Conservation (phyloP, 23 red algal genomes). For the Pyropia yezoensis region DNA sequence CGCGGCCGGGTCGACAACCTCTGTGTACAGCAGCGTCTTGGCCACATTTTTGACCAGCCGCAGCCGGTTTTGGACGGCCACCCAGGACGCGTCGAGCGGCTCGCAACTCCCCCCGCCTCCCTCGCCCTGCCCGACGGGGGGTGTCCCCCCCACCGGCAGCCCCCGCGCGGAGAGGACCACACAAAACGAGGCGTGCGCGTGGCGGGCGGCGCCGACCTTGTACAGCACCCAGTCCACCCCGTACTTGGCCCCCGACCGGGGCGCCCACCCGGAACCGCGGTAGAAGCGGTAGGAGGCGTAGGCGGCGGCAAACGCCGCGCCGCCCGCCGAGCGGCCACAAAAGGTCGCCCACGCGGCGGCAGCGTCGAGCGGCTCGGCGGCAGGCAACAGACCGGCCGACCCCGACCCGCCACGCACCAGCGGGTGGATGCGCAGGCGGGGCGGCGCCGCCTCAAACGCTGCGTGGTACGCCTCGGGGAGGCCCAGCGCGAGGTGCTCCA, state of each 20-base stretch:
- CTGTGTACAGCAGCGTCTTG: slow-evolving; percentile 30
- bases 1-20: slow-evolving; percentile 1
- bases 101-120: not conserved
- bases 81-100: slow-evolving; percentile 35
- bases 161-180: slow-evolving; percentile 21
- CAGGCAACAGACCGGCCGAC: slow-evolving; percentile 4
- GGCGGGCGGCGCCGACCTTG: slow-evolving; percentile 10
- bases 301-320: slow-evolving; percentile 20
- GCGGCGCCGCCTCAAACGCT: slow-evolving; percentile 16
- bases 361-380: not conserved
- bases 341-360: not conserved
- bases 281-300: slow-evolving; percentile 63
- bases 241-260: slow-evolving; percentile 79
- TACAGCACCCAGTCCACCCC: slow-evolving; percentile 93
- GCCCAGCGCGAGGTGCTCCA: slow-evolving; percentile 64
- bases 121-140: too few species aligned
- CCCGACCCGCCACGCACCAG: slow-evolving; percentile 2
- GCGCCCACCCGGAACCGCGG: slow-evolving; percentile 69
- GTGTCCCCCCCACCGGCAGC: too few species aligned
- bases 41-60: slow-evolving; percentile 78
- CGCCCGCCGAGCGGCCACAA: not conserved
- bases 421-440: slow-evolving; percentile 8
- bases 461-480: slow-evolving; percentile 56
- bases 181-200: slow-evolving; percentile 69
- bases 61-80: slow-evolving; percentile 64